phyloP scores from a whole-genome alignment of 208 protist genomes.

The Endotrypanum monterogeii region DNA sequence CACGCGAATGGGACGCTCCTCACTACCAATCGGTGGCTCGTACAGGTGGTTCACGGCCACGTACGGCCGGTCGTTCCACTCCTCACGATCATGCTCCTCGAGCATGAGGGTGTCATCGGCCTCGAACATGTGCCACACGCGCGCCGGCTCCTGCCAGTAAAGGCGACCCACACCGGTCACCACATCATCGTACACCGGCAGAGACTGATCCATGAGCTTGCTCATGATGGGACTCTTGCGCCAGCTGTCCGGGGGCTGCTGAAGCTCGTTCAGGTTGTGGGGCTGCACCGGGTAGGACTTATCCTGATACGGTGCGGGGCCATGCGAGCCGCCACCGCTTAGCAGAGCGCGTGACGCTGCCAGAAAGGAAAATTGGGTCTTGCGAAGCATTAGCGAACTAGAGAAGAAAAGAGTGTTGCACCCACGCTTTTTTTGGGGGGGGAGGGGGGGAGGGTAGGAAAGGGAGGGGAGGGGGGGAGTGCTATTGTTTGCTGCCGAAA shows the following conservation, averaged over 20 bases:
- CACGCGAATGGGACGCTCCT: slow-evolving; percentile 88
- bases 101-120: slow-evolving; percentile 90
- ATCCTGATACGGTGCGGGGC: slow-evolving; percentile 83
- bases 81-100: slow-evolving; percentile 91
- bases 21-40: slow-evolving; percentile 85
- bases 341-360: slow-evolving; percentile 65
- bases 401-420: slow-evolving; percentile 4
- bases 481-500: slow-evolving; percentile 3
- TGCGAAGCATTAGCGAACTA: slow-evolving; percentile 67
- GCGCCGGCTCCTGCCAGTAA: slow-evolving; percentile 89
- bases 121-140: slow-evolving; percentile 86
- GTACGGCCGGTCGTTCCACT: slow-evolving; percentile 91
- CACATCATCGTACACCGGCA: slow-evolving; percentile 88
- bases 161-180: slow-evolving; percentile 79
- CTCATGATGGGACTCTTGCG: slow-evolving; percentile 88
- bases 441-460: no score
- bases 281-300: slow-evolving; percentile 85
- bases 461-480: no score
- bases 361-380: slow-evolving; percentile 64
- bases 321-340: slow-evolving; percentile 47
- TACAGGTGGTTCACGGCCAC: slow-evolving; percentile 91
- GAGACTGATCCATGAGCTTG: slow-evolving; percentile 89
- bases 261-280: slow-evolving; percentile 75
- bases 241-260: slow-evolving; percentile 80
- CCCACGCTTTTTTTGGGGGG: slow-evolving; percentile 25